Evolutionary conservation across 306 rosid species (phyloP).

Genomic region (Pachyrhizus erosus): DNA sequence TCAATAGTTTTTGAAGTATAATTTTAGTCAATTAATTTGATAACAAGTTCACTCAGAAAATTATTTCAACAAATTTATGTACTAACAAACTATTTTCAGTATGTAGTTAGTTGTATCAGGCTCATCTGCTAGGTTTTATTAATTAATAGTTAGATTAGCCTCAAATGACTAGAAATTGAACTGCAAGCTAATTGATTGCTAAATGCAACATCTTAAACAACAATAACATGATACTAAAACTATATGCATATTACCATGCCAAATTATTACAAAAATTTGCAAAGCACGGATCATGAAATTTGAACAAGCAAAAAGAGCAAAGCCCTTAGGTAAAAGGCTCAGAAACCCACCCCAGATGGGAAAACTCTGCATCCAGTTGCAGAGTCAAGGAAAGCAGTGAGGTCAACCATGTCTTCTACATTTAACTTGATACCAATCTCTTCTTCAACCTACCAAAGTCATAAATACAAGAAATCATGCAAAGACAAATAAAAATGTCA

Average conservation of each 20-base stretch:
- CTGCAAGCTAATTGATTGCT: background rate
- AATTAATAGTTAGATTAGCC: background rate
- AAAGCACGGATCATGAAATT: conserved; percentile 3
- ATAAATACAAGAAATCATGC: conserved; percentile 18
- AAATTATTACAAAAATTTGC: conserved; percentile 1
- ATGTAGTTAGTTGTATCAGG: background rate
- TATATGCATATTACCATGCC: background rate
- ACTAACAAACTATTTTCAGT: background rate
- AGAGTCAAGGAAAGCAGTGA: conserved; percentile 79
- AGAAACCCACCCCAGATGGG: conserved; percentile 72
- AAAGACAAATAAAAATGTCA: conserved; percentile 16
- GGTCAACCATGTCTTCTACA: conserved; percentile 79
- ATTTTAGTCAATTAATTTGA: conserved; percentile 1
- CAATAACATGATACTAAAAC: background rate
- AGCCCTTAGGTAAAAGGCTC: conserved; percentile 26
- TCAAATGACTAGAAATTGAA: conserved; percentile 22
- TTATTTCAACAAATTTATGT: conserved; percentile 26
- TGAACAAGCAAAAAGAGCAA: conserved; percentile 12
- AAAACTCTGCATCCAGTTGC: conserved; percentile 76
- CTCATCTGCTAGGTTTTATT: background rate
- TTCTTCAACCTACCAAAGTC: conserved; percentile 78
- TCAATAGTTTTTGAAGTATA: background rate
- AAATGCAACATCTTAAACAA: conserved; percentile 12
- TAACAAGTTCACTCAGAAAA: background rate
- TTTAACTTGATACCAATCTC: conserved; percentile 82